phyloP scores from a whole-genome alignment of 805 yeast species.

The Jamesozyma piceae region DNA sequence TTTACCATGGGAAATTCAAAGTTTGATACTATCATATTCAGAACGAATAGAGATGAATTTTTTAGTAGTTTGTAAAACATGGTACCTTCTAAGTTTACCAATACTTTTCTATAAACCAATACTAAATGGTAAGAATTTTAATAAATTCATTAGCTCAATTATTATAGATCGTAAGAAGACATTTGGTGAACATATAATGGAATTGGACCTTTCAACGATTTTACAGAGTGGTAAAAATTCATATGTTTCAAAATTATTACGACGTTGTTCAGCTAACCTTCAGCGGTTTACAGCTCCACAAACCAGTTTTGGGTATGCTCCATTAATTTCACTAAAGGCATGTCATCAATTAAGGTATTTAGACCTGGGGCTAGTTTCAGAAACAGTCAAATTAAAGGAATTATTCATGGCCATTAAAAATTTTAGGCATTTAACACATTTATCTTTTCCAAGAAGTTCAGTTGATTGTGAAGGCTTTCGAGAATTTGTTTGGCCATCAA shows the following conservation, averaged over 20 bases:
- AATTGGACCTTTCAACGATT: slow-evolving; percentile 66
- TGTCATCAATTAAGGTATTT: slow-evolving; percentile 57
- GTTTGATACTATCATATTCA: slow-evolving; percentile 28
- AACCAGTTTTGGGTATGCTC: slow-evolving; percentile 87
- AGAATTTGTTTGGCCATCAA: slow-evolving; percentile 63
- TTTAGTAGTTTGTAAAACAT: slow-evolving; percentile 49
- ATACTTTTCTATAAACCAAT: slow-evolving; percentile 55
- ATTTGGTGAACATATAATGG: slow-evolving; percentile 49
- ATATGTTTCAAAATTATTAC: slow-evolving; percentile 68
- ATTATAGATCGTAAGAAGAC: slow-evolving; percentile 39
- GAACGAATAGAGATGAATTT: slow-evolving; percentile 30
- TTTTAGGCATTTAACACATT: slow-evolving; percentile 53
- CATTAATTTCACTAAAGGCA: slow-evolving; percentile 67
- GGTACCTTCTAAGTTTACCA: slow-evolving; percentile 56
- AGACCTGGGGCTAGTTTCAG: slow-evolving; percentile 81
- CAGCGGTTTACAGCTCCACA: slow-evolving; percentile 82
- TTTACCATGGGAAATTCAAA: slow-evolving; percentile 45
- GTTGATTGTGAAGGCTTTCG: slow-evolving; percentile 50
- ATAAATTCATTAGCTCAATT: slow-evolving; percentile 60
- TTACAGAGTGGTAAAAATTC: slow-evolving; percentile 91
- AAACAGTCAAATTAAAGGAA: slow-evolving; percentile 75
- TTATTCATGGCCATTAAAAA: slow-evolving; percentile 64
- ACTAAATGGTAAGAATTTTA: slow-evolving; percentile 59
- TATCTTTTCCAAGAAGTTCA: slow-evolving; percentile 85
- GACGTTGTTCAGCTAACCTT: slow-evolving; percentile 62